Conservation (phyloP, 2,329 filamentous ascomycete genomes). For the Grosmannia serpens region DNA sequence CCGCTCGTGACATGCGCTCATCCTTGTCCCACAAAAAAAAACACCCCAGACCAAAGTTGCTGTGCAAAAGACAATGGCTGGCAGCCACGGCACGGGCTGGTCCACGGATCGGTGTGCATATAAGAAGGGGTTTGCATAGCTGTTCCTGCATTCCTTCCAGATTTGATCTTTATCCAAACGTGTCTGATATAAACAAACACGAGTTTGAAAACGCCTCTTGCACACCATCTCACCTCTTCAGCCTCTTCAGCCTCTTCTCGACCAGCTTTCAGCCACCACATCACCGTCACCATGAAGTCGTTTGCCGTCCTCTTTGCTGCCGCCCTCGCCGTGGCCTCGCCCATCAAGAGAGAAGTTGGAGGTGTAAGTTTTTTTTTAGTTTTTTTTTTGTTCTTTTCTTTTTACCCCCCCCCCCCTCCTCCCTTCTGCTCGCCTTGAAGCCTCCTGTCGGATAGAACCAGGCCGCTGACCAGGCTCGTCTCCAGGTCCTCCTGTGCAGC, state of each 20-base stretch:
- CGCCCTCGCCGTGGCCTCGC: conserved; percentile 10
- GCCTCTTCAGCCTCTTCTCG: background rate
- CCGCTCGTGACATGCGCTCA: background rate
- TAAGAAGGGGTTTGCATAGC: background rate
- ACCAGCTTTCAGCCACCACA: background rate
- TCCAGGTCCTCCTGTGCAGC: conserved; percentile 37
- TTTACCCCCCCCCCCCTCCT: background rate
- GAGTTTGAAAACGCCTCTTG: too few species aligned
- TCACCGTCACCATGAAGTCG: conserved; percentile 8
- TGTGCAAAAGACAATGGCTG: background rate
- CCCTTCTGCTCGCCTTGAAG: background rate
- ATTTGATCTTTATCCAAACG: background rate
- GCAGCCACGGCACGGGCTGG: background rate
- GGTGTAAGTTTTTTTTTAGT: too few species aligned
- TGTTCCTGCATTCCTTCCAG: background rate
- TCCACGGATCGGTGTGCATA: background rate
- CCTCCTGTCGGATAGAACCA: background rate
- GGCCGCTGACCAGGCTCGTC: background rate
- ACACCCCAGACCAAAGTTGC: too few species aligned
- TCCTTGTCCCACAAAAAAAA: background rate
- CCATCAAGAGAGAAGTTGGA: conserved; percentile 31
- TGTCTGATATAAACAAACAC: background rate
- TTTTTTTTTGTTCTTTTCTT: too few species aligned
- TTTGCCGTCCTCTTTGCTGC: conserved; percentile 5
- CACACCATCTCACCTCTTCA: too few species aligned